These are phyloP conservation scores for Groenewaldozyma sp. DNA, from an alignment of 1,139 yeast species.

Conservation along the genomic window DNA sequence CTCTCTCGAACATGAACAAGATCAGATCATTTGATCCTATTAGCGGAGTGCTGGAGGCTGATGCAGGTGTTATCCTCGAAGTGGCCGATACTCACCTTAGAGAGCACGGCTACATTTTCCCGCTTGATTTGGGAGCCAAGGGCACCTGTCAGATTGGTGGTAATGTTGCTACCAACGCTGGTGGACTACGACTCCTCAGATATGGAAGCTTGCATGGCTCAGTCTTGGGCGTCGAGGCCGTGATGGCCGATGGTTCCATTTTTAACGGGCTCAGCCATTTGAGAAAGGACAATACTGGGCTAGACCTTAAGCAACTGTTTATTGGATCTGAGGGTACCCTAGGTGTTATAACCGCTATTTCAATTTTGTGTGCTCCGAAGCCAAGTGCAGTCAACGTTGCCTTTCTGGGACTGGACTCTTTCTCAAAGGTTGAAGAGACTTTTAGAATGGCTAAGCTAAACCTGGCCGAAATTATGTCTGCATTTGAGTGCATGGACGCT, in stretches of 20 bases:
- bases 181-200: conserved; percentile 79
- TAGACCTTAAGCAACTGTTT: conserved; percentile 81
- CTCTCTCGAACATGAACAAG: conserved; percentile 62
- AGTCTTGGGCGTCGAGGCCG: conserved; percentile 86
- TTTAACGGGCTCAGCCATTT: conserved; percentile 72
- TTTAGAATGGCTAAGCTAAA: conserved; percentile 73
- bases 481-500: conserved; percentile 91
- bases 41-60: conserved; percentile 79
- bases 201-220: conserved; percentile 92
- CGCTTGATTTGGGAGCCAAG: conserved; percentile 91
- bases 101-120: conserved; percentile 82
- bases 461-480: conserved; percentile 77
- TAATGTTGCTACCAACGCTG: conserved; percentile 92
- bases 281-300: conserved; percentile 91
- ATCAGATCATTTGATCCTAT: conserved; percentile 73
- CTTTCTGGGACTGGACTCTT: conserved; percentile 71
- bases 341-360: conserved; percentile 84
- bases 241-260: conserved; percentile 80
- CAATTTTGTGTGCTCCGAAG: conserved; percentile 85
- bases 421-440: conserved; percentile 73
- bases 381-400: conserved; percentile 86
- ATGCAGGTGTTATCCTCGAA: conserved; percentile 86
- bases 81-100: conserved; percentile 72
- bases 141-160: conserved; percentile 98
- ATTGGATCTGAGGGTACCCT: conserved; percentile 92